Evolutionary conservation across 1,139 yeast genomes (phyloP).

Genomic region (Komagataea norvegica): DNA sequence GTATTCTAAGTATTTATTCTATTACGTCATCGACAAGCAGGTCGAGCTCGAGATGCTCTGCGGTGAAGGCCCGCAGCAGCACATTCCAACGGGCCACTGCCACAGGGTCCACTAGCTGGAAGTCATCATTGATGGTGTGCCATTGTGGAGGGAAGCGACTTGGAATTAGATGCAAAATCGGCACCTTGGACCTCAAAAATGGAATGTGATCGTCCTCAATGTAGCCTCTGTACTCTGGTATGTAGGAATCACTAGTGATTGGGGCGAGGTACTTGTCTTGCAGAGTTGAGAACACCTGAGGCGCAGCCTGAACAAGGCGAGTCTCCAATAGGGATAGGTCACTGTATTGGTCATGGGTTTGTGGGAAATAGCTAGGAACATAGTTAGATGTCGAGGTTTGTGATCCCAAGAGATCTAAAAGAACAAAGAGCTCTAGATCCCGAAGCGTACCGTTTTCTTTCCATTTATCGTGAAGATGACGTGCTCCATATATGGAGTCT

Average conservation of each 20-base stretch:
- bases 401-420: slow-evolving; percentile 48
- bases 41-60: slow-evolving; percentile 19
- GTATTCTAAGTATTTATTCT: neutral
- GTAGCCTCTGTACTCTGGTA: slow-evolving; percentile 25
- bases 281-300: slow-evolving; percentile 6
- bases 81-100: slow-evolving; percentile 23
- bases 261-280: slow-evolving; percentile 20
- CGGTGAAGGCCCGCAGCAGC: slow-evolving; percentile 15
- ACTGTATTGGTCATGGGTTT: slow-evolving; percentile 37
- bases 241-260: slow-evolving; percentile 16
- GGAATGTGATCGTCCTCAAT: slow-evolving; percentile 55
- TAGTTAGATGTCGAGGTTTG: slow-evolving; percentile 23
- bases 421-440: slow-evolving; percentile 38
- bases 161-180: slow-evolving; percentile 48
- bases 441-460: slow-evolving; percentile 21
- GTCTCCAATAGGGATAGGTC: slow-evolving; percentile 32
- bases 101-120: slow-evolving; percentile 26
- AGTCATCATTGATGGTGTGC: slow-evolving; percentile 41
- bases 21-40: no score
- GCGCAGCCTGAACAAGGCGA: slow-evolving; percentile 13
- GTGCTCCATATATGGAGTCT: slow-evolving; percentile 54
- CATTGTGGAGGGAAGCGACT: slow-evolving; percentile 44
- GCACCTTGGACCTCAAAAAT: slow-evolving; percentile 41
- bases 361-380: slow-evolving; percentile 43
- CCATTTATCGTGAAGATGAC: slow-evolving; percentile 43